Percentiles rank a stretch among this genome's conserved stretches.
phyloP scores from a whole-genome alignment of 2,329 filamentous ascomycete genomes.

The Fusarium vanettenii region DNA sequence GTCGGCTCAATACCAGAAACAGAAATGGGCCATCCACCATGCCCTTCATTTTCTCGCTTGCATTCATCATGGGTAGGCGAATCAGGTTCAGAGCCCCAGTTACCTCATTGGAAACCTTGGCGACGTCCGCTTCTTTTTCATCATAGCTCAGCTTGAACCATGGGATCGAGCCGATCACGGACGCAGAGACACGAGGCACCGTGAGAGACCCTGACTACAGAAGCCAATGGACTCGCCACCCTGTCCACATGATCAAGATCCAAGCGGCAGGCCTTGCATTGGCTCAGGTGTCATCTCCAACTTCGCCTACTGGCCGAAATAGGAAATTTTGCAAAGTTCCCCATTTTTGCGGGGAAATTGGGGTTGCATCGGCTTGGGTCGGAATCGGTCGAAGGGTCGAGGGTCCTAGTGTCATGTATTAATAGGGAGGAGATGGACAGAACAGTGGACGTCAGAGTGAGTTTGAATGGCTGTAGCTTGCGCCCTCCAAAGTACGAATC shows the following conservation, averaged over 20 bases:
- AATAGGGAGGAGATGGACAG: background rate
- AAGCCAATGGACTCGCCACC: background rate
- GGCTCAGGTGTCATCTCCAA: background rate
- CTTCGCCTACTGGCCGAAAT: background rate
- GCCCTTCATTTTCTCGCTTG: background rate
- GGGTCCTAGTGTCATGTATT: background rate
- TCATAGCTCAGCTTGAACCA: background rate
- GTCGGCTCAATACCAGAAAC: background rate
- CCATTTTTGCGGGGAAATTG: background rate
- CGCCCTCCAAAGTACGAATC: background rate
- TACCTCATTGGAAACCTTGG: background rate
- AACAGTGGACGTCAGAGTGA: background rate
- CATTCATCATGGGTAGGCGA: background rate
- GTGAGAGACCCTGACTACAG: background rate
- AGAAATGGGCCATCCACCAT: too few species aligned
- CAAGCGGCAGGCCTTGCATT: background rate
- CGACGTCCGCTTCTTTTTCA: background rate
- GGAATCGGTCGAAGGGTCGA: background rate
- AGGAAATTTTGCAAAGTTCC: background rate
- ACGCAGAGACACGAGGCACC: background rate
- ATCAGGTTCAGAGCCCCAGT: background rate
- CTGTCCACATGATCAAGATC: background rate
- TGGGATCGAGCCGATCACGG: background rate
- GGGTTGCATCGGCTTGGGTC: background rate
- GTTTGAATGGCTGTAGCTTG: background rate